phyloP scores from a whole-genome alignment of 2,329 filamentous ascomycete species.

The Calonectria pauciramosa region DNA sequence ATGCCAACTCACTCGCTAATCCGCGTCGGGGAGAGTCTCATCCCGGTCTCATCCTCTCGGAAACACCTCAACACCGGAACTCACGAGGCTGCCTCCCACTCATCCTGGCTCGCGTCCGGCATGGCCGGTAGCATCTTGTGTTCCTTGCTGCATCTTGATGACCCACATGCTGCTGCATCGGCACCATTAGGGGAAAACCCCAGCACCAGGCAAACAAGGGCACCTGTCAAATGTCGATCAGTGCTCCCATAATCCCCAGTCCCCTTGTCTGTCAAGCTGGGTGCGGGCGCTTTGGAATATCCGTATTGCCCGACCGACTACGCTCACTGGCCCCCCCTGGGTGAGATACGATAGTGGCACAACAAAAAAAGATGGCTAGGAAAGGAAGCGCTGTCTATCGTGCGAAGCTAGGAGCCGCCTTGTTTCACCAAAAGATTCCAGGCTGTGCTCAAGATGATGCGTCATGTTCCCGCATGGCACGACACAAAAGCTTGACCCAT shows the following conservation, averaged over 20 bases:
- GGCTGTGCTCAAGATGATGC: neutral
- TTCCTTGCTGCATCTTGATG: neutral
- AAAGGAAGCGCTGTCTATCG: neutral
- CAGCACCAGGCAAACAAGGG: constrained; percentile 3
- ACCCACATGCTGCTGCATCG: constrained; percentile 23
- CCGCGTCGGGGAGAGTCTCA: constrained; percentile 15
- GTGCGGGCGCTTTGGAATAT: neutral
- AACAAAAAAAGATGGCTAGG: neutral
- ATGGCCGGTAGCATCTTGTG: constrained; percentile 18
- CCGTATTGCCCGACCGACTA: neutral
- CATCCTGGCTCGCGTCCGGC: constrained; percentile 15
- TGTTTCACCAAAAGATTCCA: neutral
- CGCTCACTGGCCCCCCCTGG: neutral
- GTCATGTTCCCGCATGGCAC: neutral
- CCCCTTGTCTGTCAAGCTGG: neutral
- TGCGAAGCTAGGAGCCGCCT: neutral
- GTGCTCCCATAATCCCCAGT: neutral
- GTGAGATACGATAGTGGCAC: neutral
- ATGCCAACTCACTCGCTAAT: constrained; percentile 1
- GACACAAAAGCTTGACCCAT: neutral
- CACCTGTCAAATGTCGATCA: constrained; percentile 29
- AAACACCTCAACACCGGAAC: neutral
- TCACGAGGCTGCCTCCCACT: constrained; percentile 14
- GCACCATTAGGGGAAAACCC: constrained; percentile 16
- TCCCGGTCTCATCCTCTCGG: constrained; percentile 2